A percentile compares a stretch with the other conserved stretches of the same genome.
Evolutionary conservation across 176 grass and related monocot species (phyloP).

Genomic region (Elymus sibiricus): DNA sequence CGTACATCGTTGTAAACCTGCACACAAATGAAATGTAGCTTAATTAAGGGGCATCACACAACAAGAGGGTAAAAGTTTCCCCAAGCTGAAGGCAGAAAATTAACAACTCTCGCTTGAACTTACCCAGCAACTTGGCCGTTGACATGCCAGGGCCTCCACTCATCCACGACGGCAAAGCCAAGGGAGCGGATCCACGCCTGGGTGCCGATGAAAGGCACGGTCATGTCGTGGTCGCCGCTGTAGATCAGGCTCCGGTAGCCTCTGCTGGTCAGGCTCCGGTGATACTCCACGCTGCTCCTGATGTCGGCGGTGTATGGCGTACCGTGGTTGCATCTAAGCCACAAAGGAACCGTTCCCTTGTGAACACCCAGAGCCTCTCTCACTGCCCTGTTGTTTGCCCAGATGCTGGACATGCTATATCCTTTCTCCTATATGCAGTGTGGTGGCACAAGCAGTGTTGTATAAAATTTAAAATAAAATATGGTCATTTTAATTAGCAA

Average conservation of each 20-base stretch:
- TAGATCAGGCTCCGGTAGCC: conserved; percentile 2
- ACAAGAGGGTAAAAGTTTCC: not conserved
- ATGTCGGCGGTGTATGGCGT: not conserved
- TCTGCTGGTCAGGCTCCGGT: not conserved
- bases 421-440: not conserved
- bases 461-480: not conserved
- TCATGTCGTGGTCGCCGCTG: not conserved
- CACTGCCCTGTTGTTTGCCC: not conserved
- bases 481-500: not conserved
- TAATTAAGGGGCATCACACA: not conserved
- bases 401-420: not conserved
- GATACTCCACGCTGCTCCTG: not conserved
- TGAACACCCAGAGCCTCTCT: not conserved
- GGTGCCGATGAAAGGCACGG: not conserved
- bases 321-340: not conserved
- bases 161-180: not conserved
- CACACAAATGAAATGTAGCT: not conserved
- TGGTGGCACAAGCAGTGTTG: not conserved
- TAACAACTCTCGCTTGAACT: not conserved
- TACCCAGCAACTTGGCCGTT: not conserved
- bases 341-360: not conserved
- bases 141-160: not conserved
- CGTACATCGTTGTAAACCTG: conserved; percentile 45
- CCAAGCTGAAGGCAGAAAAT: not conserved
- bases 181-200: not conserved